Base-by-base conservation (phyloP, 768 basidiomycete species). In the Lentinula sp. region DNA sequence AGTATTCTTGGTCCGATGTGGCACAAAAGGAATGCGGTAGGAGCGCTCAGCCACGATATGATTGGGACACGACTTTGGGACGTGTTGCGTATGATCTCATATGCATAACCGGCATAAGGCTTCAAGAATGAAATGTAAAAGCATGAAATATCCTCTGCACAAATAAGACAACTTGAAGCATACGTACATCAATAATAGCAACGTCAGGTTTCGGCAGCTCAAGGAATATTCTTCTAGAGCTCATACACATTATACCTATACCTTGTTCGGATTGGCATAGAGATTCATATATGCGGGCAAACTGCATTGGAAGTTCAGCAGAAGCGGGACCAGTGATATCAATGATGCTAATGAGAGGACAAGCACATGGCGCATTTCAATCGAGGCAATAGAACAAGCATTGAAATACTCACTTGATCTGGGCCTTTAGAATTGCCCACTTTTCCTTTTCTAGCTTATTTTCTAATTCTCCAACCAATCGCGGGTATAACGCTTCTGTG, bases 141-240 rank as follows among this genome's bases (percentile, higher is more conserved):
- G 0, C 4, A 45, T 16, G n/a, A 35, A 1, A 18, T 3, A 28
- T 28, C 3, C 28, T 28, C 28, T 0, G 28, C 28, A 28, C 28
- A 28, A 28, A 28, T 0, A 28, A 28, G 28, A 28, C 28, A 28
- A 28, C 28, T 28, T 28, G 28, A 28, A 28, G 11, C 0, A 46
- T 18, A 28, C 31, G 15, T 50, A 59, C 58, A 50, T 59, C 58
- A 5, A 59, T 35, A 18, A 59, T 23, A n/a, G 48, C 58, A 32
- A 59, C n/a, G 5, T 18, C 16, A 23, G 58, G 58, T 21, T 9
- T 18, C 15, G 58, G 31, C 6, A 57, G 56, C 11, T 23, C 23
- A 16, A n/a, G 3, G 16, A 57, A 8, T 3, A 23, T 57, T 40
- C 28, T 57, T 18, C 56, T 37, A 1, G 56, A 57, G 42, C 42